These are phyloP conservation scores for Meripilus lineatus DNA, from an alignment of 1,284 basidiomycete genomes.

Conservation along the genomic window DNA sequence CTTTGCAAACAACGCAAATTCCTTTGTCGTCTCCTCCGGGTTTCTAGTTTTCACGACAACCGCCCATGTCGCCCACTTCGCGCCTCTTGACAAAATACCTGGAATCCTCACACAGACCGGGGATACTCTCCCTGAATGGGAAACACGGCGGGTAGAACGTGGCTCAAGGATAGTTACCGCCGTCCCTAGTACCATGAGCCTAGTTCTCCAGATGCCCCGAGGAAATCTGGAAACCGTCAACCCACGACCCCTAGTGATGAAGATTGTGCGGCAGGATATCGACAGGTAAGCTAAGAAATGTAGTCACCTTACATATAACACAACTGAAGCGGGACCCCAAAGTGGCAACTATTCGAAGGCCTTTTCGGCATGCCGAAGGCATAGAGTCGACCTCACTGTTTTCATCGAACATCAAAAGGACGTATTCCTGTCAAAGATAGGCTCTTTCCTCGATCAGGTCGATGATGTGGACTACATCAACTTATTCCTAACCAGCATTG, in stretches of 20 bases:
- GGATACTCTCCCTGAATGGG: constrained; percentile 43
- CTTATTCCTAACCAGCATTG: constrained; percentile 84
- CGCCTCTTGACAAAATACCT: constrained; percentile 44
- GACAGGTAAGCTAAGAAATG: constrained; percentile 48
- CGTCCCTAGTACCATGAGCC: constrained; percentile 81
- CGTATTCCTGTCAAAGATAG: constrained; percentile 62
- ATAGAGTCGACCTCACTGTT: constrained; percentile 89
- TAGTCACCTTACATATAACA: no score
- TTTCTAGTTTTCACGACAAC: constrained; percentile 88
- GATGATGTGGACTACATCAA: constrained; percentile 91
- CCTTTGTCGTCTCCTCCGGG: constrained; percentile 75
- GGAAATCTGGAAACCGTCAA: constrained; percentile 97
- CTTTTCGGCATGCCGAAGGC: constrained; percentile 87
- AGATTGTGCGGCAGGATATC: constrained; percentile 73
- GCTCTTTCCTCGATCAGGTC: constrained; percentile 79
- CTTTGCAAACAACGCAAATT: constrained; percentile 66
- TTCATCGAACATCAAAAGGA: constrained; percentile 76
- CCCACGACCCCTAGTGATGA: constrained; percentile 88
- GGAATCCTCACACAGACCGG: constrained; percentile 20
- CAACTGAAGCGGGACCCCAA: no score
- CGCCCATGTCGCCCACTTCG: constrained; percentile 79
- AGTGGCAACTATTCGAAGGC: constrained; percentile 79
- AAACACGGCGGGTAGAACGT: constrained; percentile 77
- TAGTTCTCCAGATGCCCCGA: constrained; percentile 96
- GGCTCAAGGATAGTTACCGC: constrained; percentile 84